phyloP scores from a whole-genome alignment of 768 basidiomycete species.

The Termitomyces sp. region DNA sequence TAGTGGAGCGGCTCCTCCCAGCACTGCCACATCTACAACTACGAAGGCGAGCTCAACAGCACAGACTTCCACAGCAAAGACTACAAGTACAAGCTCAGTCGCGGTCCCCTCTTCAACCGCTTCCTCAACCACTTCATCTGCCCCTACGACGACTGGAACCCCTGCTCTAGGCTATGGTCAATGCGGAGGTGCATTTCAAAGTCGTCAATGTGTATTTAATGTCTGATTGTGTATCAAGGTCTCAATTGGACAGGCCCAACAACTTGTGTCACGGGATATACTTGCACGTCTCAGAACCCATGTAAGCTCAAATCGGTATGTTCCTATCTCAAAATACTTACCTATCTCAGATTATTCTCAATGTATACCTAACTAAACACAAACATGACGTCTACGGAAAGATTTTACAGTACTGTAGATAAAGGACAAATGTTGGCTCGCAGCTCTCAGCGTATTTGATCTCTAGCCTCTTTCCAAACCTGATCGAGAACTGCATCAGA shows the following conservation, averaged over 20 bases:
- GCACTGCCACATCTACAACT: slow-evolving; percentile 18
- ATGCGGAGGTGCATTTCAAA: slow-evolving; percentile 31
- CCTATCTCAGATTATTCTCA: slow-evolving; percentile 38
- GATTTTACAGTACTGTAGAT: neutral
- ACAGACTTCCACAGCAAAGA: slow-evolving; percentile 12
- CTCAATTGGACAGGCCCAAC: slow-evolving; percentile 38
- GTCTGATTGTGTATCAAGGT: slow-evolving; percentile 12
- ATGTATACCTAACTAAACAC: slow-evolving; percentile 31
- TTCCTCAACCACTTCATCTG: slow-evolving; percentile 19
- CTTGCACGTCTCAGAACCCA: slow-evolving; percentile 30
- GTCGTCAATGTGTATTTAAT: neutral
- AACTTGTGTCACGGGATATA: slow-evolving; percentile 31
- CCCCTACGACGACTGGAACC: slow-evolving; percentile 23
- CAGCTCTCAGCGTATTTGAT: neutral
- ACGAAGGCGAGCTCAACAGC: slow-evolving; percentile 15
- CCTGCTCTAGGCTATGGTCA: slow-evolving; percentile 32
- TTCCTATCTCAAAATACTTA: neutral
- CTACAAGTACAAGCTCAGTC: slow-evolving; percentile 17
- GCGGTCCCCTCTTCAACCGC: slow-evolving; percentile 15
- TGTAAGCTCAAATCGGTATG: slow-evolving; percentile 25
- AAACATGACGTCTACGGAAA: neutral
- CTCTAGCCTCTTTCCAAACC: slow-evolving; percentile 25
- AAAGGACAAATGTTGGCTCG: neutral
- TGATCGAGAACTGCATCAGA: slow-evolving; percentile 6
- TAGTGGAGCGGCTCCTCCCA: slow-evolving; percentile 25